Percentiles rank a stretch among this genome's conserved stretches.
phyloP scores from a whole-genome alignment of 2,329 filamentous ascomycete genomes.

The Sphaerostilbella broomeana region DNA sequence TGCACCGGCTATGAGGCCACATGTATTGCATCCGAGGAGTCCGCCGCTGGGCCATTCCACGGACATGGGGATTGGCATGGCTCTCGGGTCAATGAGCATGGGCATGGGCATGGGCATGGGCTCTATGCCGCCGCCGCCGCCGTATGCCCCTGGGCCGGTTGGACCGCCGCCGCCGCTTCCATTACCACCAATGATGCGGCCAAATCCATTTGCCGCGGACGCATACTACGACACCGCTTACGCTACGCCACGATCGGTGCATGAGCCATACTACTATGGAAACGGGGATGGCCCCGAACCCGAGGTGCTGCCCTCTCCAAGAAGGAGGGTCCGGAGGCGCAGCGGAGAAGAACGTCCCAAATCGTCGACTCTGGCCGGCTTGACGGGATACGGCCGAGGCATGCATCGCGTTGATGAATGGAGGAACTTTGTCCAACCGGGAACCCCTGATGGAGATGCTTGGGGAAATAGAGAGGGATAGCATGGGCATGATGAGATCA shows the following conservation, averaged over 20 bases:
- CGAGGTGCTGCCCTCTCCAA: conserved; percentile 22
- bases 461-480: too few species aligned
- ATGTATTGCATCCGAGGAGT: conserved; percentile 10
- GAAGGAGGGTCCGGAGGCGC: conserved; percentile 22
- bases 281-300: conserved; percentile 17
- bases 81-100: conserved; percentile 14
- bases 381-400: conserved; percentile 38
- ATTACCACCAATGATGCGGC: conserved; percentile 27
- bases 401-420: conserved; percentile 44
- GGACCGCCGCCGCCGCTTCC: conserved; percentile 27
- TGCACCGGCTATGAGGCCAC: conserved; percentile 17
- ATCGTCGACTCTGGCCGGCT: conserved; percentile 41
- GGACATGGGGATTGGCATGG: conserved; percentile 9
- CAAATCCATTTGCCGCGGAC: conserved; percentile 9
- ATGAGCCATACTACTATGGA: conserved; percentile 11
- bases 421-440: conserved; percentile 41
- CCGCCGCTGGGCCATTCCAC: conserved; percentile 3
- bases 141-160: conserved; percentile 22
- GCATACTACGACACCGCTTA: conserved; percentile 32
- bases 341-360: conserved; percentile 24
- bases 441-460: conserved; percentile 30
- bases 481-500: too few species aligned
- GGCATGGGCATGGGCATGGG: conserved; percentile 7
- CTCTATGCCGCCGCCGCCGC: conserved; percentile 21
- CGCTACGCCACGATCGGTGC: conserved; percentile 22